Base-by-base conservation (phyloP, 2,329 filamentous ascomycete species). In the Tolypocladium tropicale region DNA sequence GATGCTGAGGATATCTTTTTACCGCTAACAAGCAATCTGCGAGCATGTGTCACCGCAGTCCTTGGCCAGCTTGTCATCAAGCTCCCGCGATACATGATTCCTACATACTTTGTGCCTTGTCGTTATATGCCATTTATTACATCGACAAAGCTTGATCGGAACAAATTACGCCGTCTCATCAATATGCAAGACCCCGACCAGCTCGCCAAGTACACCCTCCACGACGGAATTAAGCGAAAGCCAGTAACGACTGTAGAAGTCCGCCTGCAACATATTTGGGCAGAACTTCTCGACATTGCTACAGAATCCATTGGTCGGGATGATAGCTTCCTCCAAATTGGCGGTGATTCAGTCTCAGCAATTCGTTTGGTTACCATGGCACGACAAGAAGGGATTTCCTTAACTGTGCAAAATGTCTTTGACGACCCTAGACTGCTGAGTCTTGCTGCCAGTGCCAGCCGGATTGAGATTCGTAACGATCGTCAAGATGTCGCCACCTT, bases 201-300 rank as follows among this genome's bases (percentile, higher is more conserved):
- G 25, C 37, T 48, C 18, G 50, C 21, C n/a, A 43, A 43, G n/a
- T 43, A 43, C 39, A 12, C 39, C 23, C 39, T 41, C 4, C 39
- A 12, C 4, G n/a, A 23, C 21, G 39, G 12, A 23, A 23, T 23
- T 6, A 41, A 41, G 12, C n/a, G 39, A 12, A 23, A 23, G 21
- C 39, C 39, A 4, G 21, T 12, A 25, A 43, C 39, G 5, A 4
- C 1, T 1, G 25, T 43, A 11, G 39, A 43, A 25, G 5, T 1
- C 2, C 2, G 9, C 0, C 18, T 55, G 16, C 30, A 30, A 16
- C 3, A 6, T 1, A 28, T 59, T 5, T 59, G 56, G 71, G 46
- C 56, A 21, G 65, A 68, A 3, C 70, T 78, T 2, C 64, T 80
- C 18, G 62, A 60, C 1, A 65, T 76, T 1, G 57, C 64, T 1